Percentiles rank a stretch among this genome's conserved stretches.
Evolutionary conservation across 495 filamentous ascomycete genomes (phyloP).

Genomic region (Xylaria longipes): DNA sequence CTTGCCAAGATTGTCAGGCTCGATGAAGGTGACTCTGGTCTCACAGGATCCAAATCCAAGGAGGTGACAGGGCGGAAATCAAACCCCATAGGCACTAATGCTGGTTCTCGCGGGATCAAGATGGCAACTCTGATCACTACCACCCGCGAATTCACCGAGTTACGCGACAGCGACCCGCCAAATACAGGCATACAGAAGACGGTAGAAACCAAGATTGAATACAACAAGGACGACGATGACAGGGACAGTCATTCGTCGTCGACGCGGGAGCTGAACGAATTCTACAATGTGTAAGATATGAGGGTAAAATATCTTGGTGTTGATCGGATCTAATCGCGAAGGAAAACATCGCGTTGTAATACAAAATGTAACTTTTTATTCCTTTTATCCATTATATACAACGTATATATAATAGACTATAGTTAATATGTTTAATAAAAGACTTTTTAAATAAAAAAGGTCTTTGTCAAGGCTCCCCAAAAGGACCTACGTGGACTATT

Average conservation of each 20-base stretch:
- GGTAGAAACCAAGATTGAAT: conserved; percentile 9
- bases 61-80: background rate
- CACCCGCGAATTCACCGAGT: background rate
- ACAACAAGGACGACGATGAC: background rate
- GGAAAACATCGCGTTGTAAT: no score
- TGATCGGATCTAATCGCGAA: no score
- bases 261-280: background rate
- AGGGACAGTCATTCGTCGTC: background rate
- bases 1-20: conserved; percentile 43
- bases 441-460: no score
- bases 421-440: no score
- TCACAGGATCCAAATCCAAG: background rate
- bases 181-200: conserved; percentile 15
- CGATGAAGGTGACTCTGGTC: background rate
- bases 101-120: background rate
- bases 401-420: no score
- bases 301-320: no score
- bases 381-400: no score
- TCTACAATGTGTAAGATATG: background rate
- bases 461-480: no score
- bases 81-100: background rate
- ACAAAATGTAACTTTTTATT: no score
- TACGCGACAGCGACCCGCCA: background rate
- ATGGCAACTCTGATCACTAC: conserved; percentile 7
- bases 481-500: no score